These are phyloP conservation scores for Aureobasidium sp. DNA, from an alignment of 2,329 filamentous ascomycete species.

Conservation along the genomic window DNA sequence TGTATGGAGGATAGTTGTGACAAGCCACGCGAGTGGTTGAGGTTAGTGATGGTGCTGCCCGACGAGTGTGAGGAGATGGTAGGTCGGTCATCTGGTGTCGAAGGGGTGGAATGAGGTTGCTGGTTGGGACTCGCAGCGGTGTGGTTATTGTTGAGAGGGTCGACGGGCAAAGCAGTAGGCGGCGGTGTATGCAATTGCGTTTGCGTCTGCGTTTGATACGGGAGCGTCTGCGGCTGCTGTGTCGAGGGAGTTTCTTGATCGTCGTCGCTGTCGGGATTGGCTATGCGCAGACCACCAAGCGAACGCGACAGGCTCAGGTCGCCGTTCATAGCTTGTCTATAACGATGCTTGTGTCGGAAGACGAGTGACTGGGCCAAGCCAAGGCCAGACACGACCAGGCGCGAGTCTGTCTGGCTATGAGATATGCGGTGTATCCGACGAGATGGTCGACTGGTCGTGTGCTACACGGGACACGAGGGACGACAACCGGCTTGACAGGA, in stretches of 20 bases:
- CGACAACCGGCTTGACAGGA: background rate
- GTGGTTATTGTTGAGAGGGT: conserved; percentile 15
- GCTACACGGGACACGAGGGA: conserved; percentile 5
- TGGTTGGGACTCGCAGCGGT: conserved; percentile 19
- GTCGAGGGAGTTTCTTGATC: conserved; percentile 12
- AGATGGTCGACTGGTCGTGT: background rate
- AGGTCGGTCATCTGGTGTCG: conserved; percentile 8
- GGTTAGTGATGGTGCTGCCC: conserved; percentile 33
- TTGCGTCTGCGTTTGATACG: conserved; percentile 7
- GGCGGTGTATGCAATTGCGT: conserved; percentile 19
- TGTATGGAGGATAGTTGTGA: conserved; percentile 20
- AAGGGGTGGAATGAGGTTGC: background rate
- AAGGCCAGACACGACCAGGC: conserved; percentile 15
- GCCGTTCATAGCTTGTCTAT: conserved; percentile 63
- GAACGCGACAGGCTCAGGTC: conserved; percentile 88
- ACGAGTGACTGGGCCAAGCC: conserved; percentile 19
- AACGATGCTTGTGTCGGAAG: background rate
- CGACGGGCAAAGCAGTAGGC: conserved; percentile 22
- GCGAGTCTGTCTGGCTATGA: conserved; percentile 11
- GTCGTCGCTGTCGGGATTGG: conserved; percentile 58
- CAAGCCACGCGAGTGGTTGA: conserved; percentile 27
- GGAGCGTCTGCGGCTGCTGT: conserved; percentile 28
- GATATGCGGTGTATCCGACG: conserved; percentile 14
- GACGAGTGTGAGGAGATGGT: conserved; percentile 28
- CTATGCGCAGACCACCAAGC: conserved; percentile 89